Evolutionary conservation across 2,329 filamentous ascomycete genomes (phyloP), one percentile per base, ranked within the genome.

Genomic region (Aspergillus fumigatus): DNA sequence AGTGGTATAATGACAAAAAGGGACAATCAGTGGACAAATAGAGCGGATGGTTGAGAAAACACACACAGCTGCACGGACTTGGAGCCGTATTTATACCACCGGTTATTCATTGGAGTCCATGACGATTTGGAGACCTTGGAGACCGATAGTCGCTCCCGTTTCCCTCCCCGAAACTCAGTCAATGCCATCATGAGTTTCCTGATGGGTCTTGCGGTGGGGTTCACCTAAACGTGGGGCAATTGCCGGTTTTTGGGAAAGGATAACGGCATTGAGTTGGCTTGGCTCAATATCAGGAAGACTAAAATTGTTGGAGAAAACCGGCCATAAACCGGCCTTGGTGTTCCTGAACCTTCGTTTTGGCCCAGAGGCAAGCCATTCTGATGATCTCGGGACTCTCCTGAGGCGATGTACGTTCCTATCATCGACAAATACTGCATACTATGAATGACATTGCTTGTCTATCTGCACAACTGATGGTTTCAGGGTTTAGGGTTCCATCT

Each of bases 401-500:
- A 35, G 14, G 11, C 7, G 14, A 35, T 35, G 14, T 17, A 26
- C 25, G 5, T 1, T 26, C 7, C 5, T 38, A 38, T 35, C 14
- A 6, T 35, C 14, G 14, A 17, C 32, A 17, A n/a, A n/a, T 35
- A 35, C 32, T 6, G 6, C 11, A 11, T 45, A 19, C 5, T 3
- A 47, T 26, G 9, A 26, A 45, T 27, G 35, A 23, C 32, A 52
- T 53, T 43, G 23, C 26, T 26, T 41, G 1, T 17, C 11, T 32
- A 14, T 38, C 25, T 23, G 23, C 14, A 8, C 14, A 3, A 17
- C 32, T 38, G 14, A 17, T 6, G 32, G 32, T 38, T 19, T 51
- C 23, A 58, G 57, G 54, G 45, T 32, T 59, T 52, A 59, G 54
- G 54, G 57, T 45, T 56, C 53, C 52, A 25, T n/a, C 17, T 17